Percentiles rank a stretch among this genome's conserved stretches.
Evolutionary conservation across 306 rosid species (phyloP).

Genomic region (Fragaria nilgerrensis): DNA sequence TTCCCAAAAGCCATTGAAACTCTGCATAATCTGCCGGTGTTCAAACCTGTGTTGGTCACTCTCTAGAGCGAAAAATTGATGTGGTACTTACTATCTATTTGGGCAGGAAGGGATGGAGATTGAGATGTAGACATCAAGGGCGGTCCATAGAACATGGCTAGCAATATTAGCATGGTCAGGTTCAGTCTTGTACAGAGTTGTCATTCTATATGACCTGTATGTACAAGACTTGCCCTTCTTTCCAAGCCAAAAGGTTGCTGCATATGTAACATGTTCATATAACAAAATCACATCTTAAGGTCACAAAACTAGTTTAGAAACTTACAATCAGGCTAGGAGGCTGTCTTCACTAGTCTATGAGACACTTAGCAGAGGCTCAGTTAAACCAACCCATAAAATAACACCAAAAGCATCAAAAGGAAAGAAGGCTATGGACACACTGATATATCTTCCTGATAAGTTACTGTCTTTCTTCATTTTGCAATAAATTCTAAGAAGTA

Average conservation of each 20-base stretch:
- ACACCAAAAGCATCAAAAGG: constrained; percentile 30
- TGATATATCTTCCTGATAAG: constrained; percentile 13
- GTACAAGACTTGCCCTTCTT: constrained; percentile 68
- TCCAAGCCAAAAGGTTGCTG: constrained; percentile 26
- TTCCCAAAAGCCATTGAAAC: background rate
- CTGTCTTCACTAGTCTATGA: constrained; percentile 11
- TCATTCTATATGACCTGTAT: constrained; percentile 55
- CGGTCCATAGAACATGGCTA: constrained; percentile 65
- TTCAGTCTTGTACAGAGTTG: constrained; percentile 75
- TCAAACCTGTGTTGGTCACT: constrained; percentile 24
- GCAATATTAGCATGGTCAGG: constrained; percentile 66
- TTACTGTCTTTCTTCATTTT: background rate
- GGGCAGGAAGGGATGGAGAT: constrained; percentile 68
- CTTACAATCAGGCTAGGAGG: constrained; percentile 32
- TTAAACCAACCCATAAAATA: background rate
- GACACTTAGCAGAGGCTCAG: constrained; percentile 26
- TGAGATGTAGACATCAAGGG: constrained; percentile 55
- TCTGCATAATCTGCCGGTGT: constrained; percentile 25
- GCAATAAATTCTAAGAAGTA: background rate
- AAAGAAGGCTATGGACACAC: constrained; percentile 55
- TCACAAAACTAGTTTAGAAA: constrained; percentile 30
- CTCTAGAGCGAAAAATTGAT: constrained; percentile 40
- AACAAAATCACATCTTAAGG: constrained; percentile 15
- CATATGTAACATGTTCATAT: background rate
- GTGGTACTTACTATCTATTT: constrained; percentile 51